Conservation (phyloP, 345 rosid genomes). For the Eucalyptus leucophloia region DNA sequence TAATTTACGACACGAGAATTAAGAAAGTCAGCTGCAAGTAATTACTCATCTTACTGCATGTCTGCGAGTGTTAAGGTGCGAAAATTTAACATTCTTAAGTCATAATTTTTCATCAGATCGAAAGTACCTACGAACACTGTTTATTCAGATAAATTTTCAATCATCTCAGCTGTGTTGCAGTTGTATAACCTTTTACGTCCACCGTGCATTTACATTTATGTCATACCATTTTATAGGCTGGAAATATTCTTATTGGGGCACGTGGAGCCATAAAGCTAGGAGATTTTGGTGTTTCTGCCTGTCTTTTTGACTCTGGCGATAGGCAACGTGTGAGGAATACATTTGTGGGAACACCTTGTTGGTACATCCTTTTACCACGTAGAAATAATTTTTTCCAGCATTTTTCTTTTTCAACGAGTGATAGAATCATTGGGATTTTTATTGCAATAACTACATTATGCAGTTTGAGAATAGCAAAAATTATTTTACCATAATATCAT, state of each 20-base stretch:
- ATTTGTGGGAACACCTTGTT: conserved; percentile 99
- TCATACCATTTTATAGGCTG: conserved; percentile 45
- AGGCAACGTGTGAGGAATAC: conserved; percentile 97
- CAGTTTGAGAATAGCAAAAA: not conserved
- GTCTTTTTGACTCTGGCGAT: conserved; percentile 97
- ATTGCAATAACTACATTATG: not conserved
- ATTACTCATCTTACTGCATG: not conserved
- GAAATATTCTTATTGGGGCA: conserved; percentile 75
- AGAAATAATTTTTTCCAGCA: not conserved
- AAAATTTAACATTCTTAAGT: not conserved
- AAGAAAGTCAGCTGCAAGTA: not conserved
- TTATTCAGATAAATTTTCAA: not conserved
- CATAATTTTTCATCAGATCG: not conserved
- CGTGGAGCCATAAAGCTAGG: conserved; percentile 86
- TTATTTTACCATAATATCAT: not conserved
- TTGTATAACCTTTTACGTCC: not conserved
- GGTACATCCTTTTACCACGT: conserved; percentile 29
- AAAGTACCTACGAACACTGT: not conserved
- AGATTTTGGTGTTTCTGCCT: conserved; percentile 96
- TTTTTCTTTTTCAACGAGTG: not conserved
- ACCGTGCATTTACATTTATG: not conserved
- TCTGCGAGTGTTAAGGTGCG: not conserved
- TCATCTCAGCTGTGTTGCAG: not conserved
- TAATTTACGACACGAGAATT: not conserved
- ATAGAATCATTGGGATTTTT: not conserved